Base-by-base conservation (phyloP, 2,329 filamentous ascomycete species). In the Aspergillus alliaceus region DNA sequence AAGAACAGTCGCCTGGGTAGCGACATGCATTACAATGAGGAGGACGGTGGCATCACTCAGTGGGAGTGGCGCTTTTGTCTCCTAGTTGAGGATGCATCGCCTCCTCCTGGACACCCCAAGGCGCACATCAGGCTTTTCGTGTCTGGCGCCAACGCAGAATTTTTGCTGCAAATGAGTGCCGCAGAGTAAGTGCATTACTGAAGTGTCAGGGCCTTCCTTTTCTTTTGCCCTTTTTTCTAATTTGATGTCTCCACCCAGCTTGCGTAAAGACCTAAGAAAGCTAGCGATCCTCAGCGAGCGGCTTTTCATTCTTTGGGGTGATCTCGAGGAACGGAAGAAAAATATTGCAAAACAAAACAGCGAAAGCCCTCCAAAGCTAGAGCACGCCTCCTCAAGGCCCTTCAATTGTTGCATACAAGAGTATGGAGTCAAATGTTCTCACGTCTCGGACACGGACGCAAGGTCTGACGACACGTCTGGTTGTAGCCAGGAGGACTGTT, bases 21-120 rank as follows among this genome's bases (percentile, higher is more conserved):
- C 70, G 72, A 7, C 66, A 66, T 37, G 67, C 71, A 5, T 71
- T 72, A 15, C 65, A 68, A 20, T n/a, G 55, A 12, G 8, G 40
- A 29, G 27, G 14, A 11, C n/a, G 40, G 59, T 11, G 58, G 54
- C 9, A 54, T 60, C 27, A 64, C 48, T 27, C 67, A 72, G 7
- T 96, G 91, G 90, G 86, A 95, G 72, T 97, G 93, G 93, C 83
- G 84, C 14, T 97, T 97, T 73, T 85, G 84, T 22, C 80, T 98
- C 24, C 80, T 89, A 12, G 83, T 97, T 1, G 90, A 96, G 72
- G 90, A 93, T 62, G 86, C 84, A 0, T 71, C 76, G 31, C 69
- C 76, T 4, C 70, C 66, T 42, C 61, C 64, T 54, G 63, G 67
- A n/a, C 65, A 70, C 32, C 65, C 72, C 14, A 81, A 77, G 14